Evolutionary conservation across 139 green algal genomes (phyloP).

Genomic region (Tetratostichococcus sp.): DNA sequence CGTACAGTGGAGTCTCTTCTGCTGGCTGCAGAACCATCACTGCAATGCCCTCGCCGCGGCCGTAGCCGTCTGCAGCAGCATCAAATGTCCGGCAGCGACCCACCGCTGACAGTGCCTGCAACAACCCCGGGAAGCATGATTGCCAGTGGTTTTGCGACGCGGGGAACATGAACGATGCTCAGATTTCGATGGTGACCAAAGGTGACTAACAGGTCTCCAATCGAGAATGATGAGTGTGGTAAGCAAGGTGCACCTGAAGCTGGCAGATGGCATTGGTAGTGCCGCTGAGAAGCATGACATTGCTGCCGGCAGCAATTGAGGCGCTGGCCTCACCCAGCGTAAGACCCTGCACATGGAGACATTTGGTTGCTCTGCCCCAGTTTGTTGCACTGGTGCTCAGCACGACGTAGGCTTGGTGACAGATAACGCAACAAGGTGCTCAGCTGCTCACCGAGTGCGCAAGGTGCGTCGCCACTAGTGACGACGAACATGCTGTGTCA

Average conservation of each 20-base stretch:
- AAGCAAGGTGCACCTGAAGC: constrained; percentile 28
- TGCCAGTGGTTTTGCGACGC: too few relatives aligned
- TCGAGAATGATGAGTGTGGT: too few relatives aligned
- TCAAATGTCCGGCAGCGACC: constrained; percentile 60
- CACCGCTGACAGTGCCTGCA: constrained; percentile 28
- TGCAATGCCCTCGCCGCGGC: constrained; percentile 38
- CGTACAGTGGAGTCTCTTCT: neutral
- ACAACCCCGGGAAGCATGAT: too few relatives aligned
- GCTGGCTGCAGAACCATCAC: constrained; percentile 10
- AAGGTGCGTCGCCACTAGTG: constrained; percentile 67
- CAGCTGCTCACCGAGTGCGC: constrained; percentile 29
- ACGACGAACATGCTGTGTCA: constrained; percentile 84
- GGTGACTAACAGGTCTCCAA: too few relatives aligned
- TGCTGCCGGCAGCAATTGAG: constrained; percentile 27
- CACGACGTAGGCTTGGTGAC: too few relatives aligned
- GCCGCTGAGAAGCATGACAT: constrained; percentile 29
- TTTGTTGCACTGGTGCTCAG: too few relatives aligned
- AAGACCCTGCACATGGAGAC: constrained; percentile 24
- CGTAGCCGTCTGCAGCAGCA: constrained; percentile 54
- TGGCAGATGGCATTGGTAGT: constrained; percentile 30
- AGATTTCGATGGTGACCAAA: too few relatives aligned
- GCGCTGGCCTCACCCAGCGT: neutral
- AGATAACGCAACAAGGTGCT: too few relatives aligned
- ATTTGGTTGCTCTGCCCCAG: too few relatives aligned
- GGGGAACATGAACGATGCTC: too few relatives aligned